Base-by-base conservation (phyloP, 2,329 filamentous ascomycete species). In the Cryphonectria naterciae region DNA sequence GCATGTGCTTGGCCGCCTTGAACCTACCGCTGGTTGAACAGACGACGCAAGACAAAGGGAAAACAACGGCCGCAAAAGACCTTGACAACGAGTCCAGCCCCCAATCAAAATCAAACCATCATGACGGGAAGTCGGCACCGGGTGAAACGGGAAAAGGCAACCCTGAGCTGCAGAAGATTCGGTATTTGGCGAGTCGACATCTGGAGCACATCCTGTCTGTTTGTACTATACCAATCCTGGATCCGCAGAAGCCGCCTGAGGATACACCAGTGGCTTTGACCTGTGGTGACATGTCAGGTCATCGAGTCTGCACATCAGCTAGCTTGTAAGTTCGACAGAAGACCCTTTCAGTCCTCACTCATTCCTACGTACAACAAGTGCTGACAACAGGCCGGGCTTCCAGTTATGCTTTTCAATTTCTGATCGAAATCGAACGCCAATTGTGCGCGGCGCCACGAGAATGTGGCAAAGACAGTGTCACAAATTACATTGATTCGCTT, bases 221-320 rank as follows among this genome's bases (percentile, higher is more conserved):
- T 39, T 68, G 66, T 46, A 58, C 66, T 39, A 10, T 68, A 28
- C 54, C 56, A 13, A 8, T 54, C 22, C 22, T 32, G 32, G 32
- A 32, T 32, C 32, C 66, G 60, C 25, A 37, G 1, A 15, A 13
- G 4, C 13, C 61, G 10, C 17, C 37, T 64, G 49, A 15, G 22
- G 11, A 39, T 1, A 52, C 17, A n/a, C 11, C 22, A n/a, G 32
- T 63, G 32, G 67, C 67, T 15, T 54, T 68, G 58, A 68, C 67
- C 13, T 68, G 67, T 46, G 67, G 67, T 19, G 67, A 68, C 67
- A 63, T 68, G 67, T 68, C 67, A 52, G 67, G 67, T 8, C 67
- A 68, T 52, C 58, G 67, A 0, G 22, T 68, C 19, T 63, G 22
- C 6, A 68, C 67, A 19, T 68, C 67, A 52, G 32, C 67, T 11